phyloP scores from a whole-genome alignment of 768 basidiomycete species.

The Hemileccinum impolitum region DNA sequence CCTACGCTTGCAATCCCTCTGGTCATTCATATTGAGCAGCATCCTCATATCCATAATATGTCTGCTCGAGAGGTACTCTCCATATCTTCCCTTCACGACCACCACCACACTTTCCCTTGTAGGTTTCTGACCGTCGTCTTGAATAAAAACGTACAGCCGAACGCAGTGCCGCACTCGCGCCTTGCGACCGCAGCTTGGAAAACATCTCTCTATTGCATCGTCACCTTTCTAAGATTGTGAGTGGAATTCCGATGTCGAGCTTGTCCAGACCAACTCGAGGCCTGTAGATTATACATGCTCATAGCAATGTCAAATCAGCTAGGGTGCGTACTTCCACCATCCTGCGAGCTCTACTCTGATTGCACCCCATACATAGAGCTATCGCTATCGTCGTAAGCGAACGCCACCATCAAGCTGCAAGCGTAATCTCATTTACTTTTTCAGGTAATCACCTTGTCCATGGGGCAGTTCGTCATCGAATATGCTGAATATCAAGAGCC shows the following conservation, averaged over 20 bases:
- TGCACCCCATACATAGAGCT: conserved; percentile 15
- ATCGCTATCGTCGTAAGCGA: conserved; percentile 25
- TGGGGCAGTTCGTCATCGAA: conserved; percentile 56
- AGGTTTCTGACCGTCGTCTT: conserved; percentile 51
- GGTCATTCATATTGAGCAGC: conserved; percentile 45
- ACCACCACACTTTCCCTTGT: not conserved
- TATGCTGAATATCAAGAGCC: conserved; percentile 23
- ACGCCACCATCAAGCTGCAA: no score
- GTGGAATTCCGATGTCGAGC: conserved; percentile 17
- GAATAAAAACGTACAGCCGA: conserved; percentile 49
- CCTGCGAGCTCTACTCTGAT: conserved; percentile 7
- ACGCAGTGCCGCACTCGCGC: conserved; percentile 38
- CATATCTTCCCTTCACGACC: conserved; percentile 2
- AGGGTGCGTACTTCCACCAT: conserved; percentile 45
- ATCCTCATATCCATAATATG: conserved; percentile 48
- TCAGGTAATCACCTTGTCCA: conserved; percentile 55
- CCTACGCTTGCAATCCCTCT: conserved; percentile 45
- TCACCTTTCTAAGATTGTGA: conserved; percentile 62
- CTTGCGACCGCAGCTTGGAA: conserved; percentile 50
- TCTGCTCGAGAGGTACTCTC: conserved; percentile 51
- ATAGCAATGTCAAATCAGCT: conserved; percentile 67
- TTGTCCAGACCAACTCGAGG: conserved; percentile 1
- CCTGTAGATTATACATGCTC: conserved; percentile 63
- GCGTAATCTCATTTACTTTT: not conserved
- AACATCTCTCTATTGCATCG: conserved; percentile 50